Base-by-base conservation (phyloP, 768 basidiomycete species). In the Rhizopogon salebrosus region DNA sequence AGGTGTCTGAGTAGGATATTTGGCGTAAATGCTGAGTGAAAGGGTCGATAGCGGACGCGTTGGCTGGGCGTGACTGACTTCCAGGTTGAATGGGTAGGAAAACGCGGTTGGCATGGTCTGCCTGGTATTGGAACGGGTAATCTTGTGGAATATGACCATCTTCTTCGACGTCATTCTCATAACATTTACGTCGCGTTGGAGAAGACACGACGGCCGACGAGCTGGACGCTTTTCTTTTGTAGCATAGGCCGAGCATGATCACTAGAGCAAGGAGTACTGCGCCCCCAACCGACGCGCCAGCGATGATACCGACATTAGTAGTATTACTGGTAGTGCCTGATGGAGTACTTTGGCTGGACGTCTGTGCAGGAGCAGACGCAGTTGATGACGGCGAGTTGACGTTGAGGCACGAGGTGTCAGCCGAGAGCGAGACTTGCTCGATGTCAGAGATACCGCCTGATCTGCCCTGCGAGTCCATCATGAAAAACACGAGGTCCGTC, bases 371-470 rank as follows among this genome's bases (percentile, higher is more conserved):
- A n/a, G 20, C 18, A 34, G 27, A 13, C n/a, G 54, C 48, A 16
- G 72, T 84, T 3, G 80, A 78, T 13, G 80, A 75, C 2, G 83
- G 83, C 0, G 83, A 85, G 34, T 54, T 62, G 26, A 61, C 58
- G 57, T 75, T 75, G 20, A 89, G 64, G 60, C 87, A 89, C 16
- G 72, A 72, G 22, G 54, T 60, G 49, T 80, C 73, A 54, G 72
- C 72, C 4, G 81, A 78, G 23, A 61, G 61, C 7, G 72, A 73
- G 14, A 88, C 82, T 6, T 57, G 63, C 54, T 64, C 57, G 20
- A 80, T 55, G 54, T 80, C 75, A 18, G 83, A 82, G 52, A 73
- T 73, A n/a, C 87, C 87, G 45, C 87, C 87, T 51, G 74, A 71
- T 41, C 72, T 67, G 8, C 79, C 78, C 43, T 57, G 52, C 11